phyloP scores from a whole-genome alignment of 345 rosid genomes.

The Rhodamnia argentea region DNA sequence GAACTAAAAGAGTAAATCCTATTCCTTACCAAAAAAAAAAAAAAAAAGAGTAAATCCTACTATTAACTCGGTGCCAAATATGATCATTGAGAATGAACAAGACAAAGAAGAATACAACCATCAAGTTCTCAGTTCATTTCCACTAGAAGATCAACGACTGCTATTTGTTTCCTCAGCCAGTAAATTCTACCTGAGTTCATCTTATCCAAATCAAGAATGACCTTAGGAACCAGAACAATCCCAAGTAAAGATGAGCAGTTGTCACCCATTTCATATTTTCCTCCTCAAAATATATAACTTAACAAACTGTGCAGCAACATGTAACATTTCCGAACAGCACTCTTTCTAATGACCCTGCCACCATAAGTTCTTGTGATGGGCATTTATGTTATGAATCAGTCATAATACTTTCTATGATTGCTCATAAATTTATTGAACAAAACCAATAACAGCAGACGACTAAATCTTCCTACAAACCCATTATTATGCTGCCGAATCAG shows the following conservation, averaged over 20 bases:
- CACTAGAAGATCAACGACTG: background rate
- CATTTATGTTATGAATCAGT: background rate
- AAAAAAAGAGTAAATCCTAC: no score
- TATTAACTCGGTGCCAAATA: background rate
- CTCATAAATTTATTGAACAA: background rate
- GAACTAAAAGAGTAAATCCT: background rate
- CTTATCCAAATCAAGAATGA: background rate
- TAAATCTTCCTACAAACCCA: background rate
- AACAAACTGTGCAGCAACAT: background rate
- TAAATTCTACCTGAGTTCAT: background rate
- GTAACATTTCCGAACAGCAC: background rate
- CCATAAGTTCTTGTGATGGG: background rate
- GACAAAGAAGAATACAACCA: background rate
- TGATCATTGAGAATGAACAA: background rate
- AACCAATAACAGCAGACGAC: background rate
- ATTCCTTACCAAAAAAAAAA: no score
- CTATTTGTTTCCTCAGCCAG: background rate
- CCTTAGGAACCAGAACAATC: background rate
- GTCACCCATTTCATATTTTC: background rate
- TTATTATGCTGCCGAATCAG: background rate
- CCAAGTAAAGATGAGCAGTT: background rate
- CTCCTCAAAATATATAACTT: background rate
- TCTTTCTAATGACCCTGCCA: background rate
- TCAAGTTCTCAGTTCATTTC: background rate
- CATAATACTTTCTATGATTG: background rate